These are phyloP conservation scores for Sechiopsis laciniata DNA, from an alignment of 306 rosid species.

Conservation along the genomic window DNA sequence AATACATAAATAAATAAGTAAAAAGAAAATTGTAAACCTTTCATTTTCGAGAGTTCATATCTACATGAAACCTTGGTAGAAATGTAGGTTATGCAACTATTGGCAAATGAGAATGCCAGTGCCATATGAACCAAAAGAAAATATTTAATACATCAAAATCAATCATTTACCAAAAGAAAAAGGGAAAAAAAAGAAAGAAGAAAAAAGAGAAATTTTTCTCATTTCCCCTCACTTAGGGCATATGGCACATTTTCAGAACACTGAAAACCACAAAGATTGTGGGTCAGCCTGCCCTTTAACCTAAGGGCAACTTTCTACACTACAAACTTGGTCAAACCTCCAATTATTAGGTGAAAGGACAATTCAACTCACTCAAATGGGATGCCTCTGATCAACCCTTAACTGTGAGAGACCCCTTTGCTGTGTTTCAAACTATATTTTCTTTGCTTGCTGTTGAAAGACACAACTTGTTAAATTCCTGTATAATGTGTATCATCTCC, in stretches of 20 bases:
- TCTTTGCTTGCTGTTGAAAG: conserved; percentile 6
- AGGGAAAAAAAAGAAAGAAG: neutral
- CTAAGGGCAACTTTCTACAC: neutral
- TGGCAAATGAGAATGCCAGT: no score
- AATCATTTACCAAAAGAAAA: neutral
- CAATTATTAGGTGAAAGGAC: neutral
- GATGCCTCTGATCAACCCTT: neutral
- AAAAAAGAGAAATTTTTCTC: conserved; percentile 9
- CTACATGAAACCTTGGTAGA: neutral
- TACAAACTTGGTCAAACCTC: neutral
- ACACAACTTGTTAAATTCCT: neutral
- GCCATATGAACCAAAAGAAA: neutral
- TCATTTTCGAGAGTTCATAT: no score
- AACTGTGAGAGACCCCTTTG: neutral
- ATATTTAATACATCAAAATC: conserved; percentile 12
- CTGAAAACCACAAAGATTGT: neutral
- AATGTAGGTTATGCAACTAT: neutral
- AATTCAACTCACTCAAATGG: conserved; percentile 1
- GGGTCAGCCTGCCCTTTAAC: conserved; percentile 2
- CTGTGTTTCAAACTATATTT: conserved; percentile 8
- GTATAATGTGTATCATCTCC: conserved; percentile 6
- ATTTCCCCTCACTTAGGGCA: neutral
- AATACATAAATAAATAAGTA: no score
- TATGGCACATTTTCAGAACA: conserved; percentile 16
- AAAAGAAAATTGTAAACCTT: no score